Evolutionary conservation across 768 basidiomycete species (phyloP), one percentile per base, ranked within the genome.

Genomic region (Pleurotus platypus): DNA sequence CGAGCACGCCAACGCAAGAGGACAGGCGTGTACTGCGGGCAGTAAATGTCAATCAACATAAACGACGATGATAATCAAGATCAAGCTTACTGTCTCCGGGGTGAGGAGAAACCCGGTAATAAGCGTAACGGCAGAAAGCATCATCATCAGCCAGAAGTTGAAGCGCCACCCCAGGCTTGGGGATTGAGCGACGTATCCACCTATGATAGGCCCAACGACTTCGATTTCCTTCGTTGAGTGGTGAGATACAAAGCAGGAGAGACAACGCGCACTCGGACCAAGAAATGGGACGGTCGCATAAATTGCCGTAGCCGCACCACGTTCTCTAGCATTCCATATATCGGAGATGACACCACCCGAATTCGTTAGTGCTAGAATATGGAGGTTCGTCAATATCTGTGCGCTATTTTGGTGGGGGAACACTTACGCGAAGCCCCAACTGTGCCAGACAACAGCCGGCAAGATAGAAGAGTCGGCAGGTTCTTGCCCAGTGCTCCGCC

Each of bases 131-230:
- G 61, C 71, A 12, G 83, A 74, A 57, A 84, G 75, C 18, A 82
- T 78, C 61, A 85, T 76, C 73, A 82, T 82, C 56, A 87, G 72
- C 83, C 84, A 85, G 66, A 87, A 87, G 53, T 81, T 80, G 63
- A 83, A 83, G 39, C 78, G 75, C 84, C 84, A 88, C 16, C 80
- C 81, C 8, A 83, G 72, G 20, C 62, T 69, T 8, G 70, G 67
- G 50, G 75, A 72, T 67, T 78, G 66, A 13, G 77, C 80, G 11
- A 84, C 79, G 67, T 79, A 85, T n/a, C 84, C 85, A 18, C 87
- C 84, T 24, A 86, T 79, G 55, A 90, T 79, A 2, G 86, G 86
- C 1, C 86, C 86, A n/a, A 84, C 71, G 4, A 85, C 83, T 83
- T 61, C 11, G 24, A 24, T 40, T 22, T 5, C 11, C 42, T 46